A percentile compares a stretch with the other conserved stretches of the same genome.
phyloP scores from a whole-genome alignment of 176 grass and related monocot species.

The Oryza australiensis region DNA sequence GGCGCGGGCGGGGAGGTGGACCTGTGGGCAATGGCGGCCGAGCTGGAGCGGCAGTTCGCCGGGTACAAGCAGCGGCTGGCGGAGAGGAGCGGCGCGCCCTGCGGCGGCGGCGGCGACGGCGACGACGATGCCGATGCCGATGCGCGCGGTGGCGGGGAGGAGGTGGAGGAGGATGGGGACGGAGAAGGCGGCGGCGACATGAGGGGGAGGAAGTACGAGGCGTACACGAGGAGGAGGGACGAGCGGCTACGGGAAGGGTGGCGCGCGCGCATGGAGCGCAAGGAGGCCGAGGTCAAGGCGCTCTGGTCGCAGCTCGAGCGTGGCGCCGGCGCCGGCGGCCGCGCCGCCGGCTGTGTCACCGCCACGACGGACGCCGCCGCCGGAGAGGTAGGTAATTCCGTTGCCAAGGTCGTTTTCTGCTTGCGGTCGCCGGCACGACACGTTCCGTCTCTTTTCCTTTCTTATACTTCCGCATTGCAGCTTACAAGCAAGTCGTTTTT shows the following conservation, averaged over 20 bases:
- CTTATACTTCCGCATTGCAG: not conserved
- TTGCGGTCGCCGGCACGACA: conserved; percentile 33
- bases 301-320: conserved; percentile 64
- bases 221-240: conserved; percentile 66
- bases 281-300: conserved; percentile 66
- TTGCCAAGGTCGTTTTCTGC: not conserved
- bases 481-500: conserved; percentile 12
- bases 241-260: conserved; percentile 54
- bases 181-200: not conserved
- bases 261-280: conserved; percentile 57
- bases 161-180: not conserved
- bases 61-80: conserved; percentile 61
- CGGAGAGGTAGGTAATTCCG: conserved; percentile 46
- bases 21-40: conserved; percentile 67
- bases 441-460: not conserved
- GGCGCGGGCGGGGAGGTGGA: conserved; percentile 15
- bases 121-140: too few relatives aligned
- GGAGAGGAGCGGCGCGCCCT: not conserved
- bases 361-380: not conserved
- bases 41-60: conserved; percentile 70
- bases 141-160: not conserved
- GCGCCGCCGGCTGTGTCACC: not conserved
- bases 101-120: not conserved
- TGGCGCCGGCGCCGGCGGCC: conserved; percentile 7
- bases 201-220: conserved; percentile 53